Evolutionary conservation across 306 rosid genomes (phyloP), one percentile per base, ranked within the genome.

Genomic region (Cercis canadensis): DNA sequence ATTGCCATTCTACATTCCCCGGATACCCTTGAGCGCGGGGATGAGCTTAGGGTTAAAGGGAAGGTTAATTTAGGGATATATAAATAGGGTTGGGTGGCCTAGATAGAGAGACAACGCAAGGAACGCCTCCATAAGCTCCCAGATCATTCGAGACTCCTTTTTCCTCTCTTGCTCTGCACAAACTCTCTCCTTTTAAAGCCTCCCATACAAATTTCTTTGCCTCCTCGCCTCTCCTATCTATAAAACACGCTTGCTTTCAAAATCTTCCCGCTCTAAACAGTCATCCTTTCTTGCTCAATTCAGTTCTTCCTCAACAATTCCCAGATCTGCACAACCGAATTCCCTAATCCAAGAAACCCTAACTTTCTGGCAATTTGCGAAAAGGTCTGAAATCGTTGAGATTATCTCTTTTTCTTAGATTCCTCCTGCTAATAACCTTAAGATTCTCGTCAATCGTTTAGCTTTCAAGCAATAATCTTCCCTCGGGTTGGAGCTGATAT

Each of bases 261-360:
- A 87, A 5, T 72, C 74, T 91, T 85, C 92, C 83, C 89, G 88
- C 92, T 75, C 31, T 63, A 40, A 29, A 15, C 57, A 16, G 71
- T 44, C 61, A 24, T 24, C 29, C 29, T 24, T 24, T 24, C 29
- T 24, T 24, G 29, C 3, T 24, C 29, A 24, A 24, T 24, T 3
- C 29, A 24, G 3, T 24, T 37, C 10, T 58, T 16, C 21, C 18
- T 13, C 11, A 7, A 2, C 36, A 12, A 16, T 12, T 57, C 63
- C 11, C 11, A 2, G 41, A 13, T 57, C 29, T 24, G 29, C 29
- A 24, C 29, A 29, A 36, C 21, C 43, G 1, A n/a, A 31, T 32
- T 19, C 29, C 47, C 4, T 31, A 16, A 49, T 31, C 53, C 13
- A 16, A 12, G 9, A 12, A 78, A 69, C 81, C 81, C 76, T 55